Percentiles rank a stretch among this genome's conserved stretches.
Evolutionary conservation across 2,329 filamentous ascomycete species (phyloP).

Genomic region (Aureobasidium sp.): DNA sequence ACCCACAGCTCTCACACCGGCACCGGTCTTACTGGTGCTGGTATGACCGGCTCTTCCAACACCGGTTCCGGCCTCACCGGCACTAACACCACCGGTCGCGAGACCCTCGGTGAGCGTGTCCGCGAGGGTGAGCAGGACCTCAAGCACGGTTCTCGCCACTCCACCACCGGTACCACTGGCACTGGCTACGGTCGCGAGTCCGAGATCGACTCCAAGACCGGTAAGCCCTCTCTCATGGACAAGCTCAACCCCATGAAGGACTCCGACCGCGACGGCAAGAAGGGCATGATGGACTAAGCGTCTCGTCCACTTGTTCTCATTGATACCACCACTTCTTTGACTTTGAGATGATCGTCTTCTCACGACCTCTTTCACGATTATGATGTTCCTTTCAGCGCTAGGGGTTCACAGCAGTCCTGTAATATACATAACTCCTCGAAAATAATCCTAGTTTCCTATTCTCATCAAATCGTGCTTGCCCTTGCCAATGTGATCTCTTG

Average conservation of each 20-base stretch:
- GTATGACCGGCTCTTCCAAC: background rate
- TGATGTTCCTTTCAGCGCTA: conserved; percentile 12
- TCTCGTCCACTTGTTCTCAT: background rate
- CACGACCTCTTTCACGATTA: conserved; percentile 13
- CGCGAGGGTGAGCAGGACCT: conserved; percentile 6
- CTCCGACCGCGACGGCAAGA: conserved; percentile 48
- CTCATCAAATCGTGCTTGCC: background rate
- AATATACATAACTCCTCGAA: conserved; percentile 10
- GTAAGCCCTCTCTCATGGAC: conserved; percentile 43
- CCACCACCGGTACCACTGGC: conserved; percentile 9
- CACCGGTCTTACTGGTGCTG: background rate
- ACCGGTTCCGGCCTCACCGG: conserved; percentile 8
- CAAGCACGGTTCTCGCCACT: background rate
- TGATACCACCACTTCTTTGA: conserved; percentile 3
- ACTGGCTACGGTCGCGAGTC: conserved; percentile 3
- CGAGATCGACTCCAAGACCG: conserved; percentile 4
- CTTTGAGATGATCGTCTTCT: conserved; percentile 12
- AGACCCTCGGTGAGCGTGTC: background rate
- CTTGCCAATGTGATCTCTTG: background rate
- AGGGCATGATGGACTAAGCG: conserved; percentile 43
- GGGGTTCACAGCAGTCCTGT: conserved; percentile 8
- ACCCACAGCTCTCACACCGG: conserved; percentile 11
- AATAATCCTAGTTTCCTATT: conserved; percentile 13
- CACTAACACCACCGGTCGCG: conserved; percentile 10
- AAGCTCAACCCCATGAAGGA: conserved; percentile 49